Evolutionary conservation across 2,329 filamentous ascomycete genomes (phyloP), one percentile per base, ranked within the genome.

Genomic region (Aphanoascus verrucosus): DNA sequence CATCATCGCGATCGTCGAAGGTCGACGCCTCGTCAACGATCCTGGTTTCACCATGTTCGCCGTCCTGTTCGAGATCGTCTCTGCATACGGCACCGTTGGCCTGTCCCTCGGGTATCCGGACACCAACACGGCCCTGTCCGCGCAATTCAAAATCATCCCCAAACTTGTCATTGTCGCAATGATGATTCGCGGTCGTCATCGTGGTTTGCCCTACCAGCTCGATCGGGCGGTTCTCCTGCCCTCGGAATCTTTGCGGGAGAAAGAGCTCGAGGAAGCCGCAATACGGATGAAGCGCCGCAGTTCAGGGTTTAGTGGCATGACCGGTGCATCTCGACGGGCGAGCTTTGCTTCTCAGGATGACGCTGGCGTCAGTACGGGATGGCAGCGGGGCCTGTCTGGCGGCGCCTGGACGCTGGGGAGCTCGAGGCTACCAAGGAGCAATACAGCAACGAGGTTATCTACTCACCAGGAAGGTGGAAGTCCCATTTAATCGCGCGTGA

Each of bases 1-100:
- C 71, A 80, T 97, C 65, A 86, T 98, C 63, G 79, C 85, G 56
- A 95, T 98, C 62, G 83, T 86, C 31, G 94, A 98, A 71, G 91
- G 89, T 3, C 54, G 63, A 6, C 81, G 83, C 14, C 74, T 98
- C 11, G 75, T 86, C 64, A 78, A 78, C 61, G 72, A 82, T 49
- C 74, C 74, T 57, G 61, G 65, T 2, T 86, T 89, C 62, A 78
- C 81, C 54, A 72, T 87, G 66, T 90, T 87, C 65, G 72, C 77
- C 5, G 74, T 80, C 6, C 75, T 95, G 2, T 95, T 95, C 62
- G 89, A 95, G 66, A 82, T 94, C 45, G 82, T 95, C 56, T 91
- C 86, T 54, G 89, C 89, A 1, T 95, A 95, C 64, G 94, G 93
- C 58, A 98, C 93, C 0, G 93, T 98, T 23, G 93, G 93, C 0